Conservation (phyloP, 257 asterid species). For the Buddleja alternifolia region DNA sequence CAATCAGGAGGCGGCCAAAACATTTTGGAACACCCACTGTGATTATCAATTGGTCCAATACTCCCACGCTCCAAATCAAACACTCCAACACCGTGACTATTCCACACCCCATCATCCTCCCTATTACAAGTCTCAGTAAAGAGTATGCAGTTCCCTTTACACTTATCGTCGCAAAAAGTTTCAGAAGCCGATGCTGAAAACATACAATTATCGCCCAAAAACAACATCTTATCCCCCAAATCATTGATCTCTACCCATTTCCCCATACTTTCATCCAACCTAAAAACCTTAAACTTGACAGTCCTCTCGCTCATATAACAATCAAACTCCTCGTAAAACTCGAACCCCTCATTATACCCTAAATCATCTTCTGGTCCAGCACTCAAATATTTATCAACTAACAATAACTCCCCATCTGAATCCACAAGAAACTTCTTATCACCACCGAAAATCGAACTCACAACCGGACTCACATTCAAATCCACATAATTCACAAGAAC, state of each 20-base stretch:
- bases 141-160: slow-evolving; percentile 69
- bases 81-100: slow-evolving; percentile 57
- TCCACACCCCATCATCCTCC: slow-evolving; percentile 63
- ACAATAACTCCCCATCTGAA: slow-evolving; percentile 61
- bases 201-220: slow-evolving; percentile 77
- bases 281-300: slow-evolving; percentile 74
- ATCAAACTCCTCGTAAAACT: slow-evolving; percentile 74
- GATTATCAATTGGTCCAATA: slow-evolving; percentile 56
- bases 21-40: slow-evolving; percentile 51
- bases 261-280: slow-evolving; percentile 51
- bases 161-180: slow-evolving; percentile 34
- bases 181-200: slow-evolving; percentile 67
- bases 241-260: slow-evolving; percentile 62
- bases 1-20: slow-evolving; percentile 95
- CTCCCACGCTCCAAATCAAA: slow-evolving; percentile 72
- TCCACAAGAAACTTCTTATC: slow-evolving; percentile 84
- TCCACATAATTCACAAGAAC: slow-evolving; percentile 50
- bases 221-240: slow-evolving; percentile 72
- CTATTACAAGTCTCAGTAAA: slow-evolving; percentile 51
- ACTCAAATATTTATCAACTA: slow-evolving; percentile 73
- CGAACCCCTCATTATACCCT: slow-evolving; percentile 59
- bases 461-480: slow-evolving; percentile 46
- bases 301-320: slow-evolving; percentile 72
- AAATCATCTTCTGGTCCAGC: slow-evolving; percentile 64
- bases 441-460: slow-evolving; percentile 61